These are phyloP conservation scores for Elasticomyces elasticus DNA, from an alignment of 495 filamentous ascomycete genomes.

Conservation along the genomic window DNA sequence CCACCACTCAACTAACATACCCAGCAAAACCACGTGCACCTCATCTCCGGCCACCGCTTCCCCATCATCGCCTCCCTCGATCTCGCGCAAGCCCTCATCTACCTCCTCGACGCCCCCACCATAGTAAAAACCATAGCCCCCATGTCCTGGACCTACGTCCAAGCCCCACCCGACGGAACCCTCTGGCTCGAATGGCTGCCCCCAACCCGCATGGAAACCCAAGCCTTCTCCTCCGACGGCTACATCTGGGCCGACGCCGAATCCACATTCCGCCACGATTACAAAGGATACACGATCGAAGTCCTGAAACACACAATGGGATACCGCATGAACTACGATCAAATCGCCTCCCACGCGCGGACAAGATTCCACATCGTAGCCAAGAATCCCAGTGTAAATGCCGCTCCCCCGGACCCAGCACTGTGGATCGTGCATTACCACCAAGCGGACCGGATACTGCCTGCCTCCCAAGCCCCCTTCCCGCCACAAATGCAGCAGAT, in stretches of 20 bases:
- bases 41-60: slow-evolving; percentile 67
- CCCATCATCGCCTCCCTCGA: slow-evolving; percentile 55
- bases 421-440: slow-evolving; percentile 94
- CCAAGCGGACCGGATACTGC: slow-evolving; percentile 62
- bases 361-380: slow-evolving; percentile 74
- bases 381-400: slow-evolving; percentile 48
- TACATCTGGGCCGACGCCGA: slow-evolving; percentile 81
- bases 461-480: slow-evolving; percentile 51
- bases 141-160: slow-evolving; percentile 86
- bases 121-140: slow-evolving; percentile 64
- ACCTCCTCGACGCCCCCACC: slow-evolving; percentile 67
- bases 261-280: slow-evolving; percentile 55
- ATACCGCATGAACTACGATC: slow-evolving; percentile 54
- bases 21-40: slow-evolving; percentile 57
- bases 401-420: slow-evolving; percentile 60
- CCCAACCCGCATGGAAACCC: slow-evolving; percentile 27
- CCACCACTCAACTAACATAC: slow-evolving; percentile 1
- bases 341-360: slow-evolving; percentile 59
- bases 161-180: slow-evolving; percentile 67
- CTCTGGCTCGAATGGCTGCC: slow-evolving; percentile 66
- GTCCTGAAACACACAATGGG: slow-evolving; percentile 72
- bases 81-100: slow-evolving; percentile 61
- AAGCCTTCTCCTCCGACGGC: slow-evolving; percentile 82
- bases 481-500: slow-evolving; percentile 48
- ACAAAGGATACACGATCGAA: slow-evolving; percentile 61